These are phyloP conservation scores for Taiozyma onychis DNA, from an alignment of 1,139 yeast genomes.

Conservation along the genomic window DNA sequence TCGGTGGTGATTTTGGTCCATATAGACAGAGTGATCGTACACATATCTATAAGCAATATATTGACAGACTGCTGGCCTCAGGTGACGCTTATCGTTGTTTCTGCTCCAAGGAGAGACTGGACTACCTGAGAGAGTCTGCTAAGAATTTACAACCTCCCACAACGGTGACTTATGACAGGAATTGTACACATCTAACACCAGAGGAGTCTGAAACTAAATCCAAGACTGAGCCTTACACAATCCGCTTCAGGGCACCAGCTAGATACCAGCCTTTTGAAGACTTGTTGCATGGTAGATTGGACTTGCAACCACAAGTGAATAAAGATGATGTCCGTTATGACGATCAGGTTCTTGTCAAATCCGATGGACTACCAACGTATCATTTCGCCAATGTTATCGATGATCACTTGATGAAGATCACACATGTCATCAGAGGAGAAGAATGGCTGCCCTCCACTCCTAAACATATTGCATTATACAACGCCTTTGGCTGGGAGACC, in stretches of 20 bases:
- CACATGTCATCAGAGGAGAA: constrained; percentile 95
- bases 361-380: constrained; percentile 92
- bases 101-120: constrained; percentile 78
- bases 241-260: constrained; percentile 67
- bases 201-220: constrained; percentile 37
- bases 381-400: constrained; percentile 96
- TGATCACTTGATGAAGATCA: constrained; percentile 86
- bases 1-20: constrained; percentile 58
- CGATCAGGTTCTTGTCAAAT: constrained; percentile 82
- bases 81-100: constrained; percentile 84
- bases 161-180: constrained; percentile 85
- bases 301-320: constrained; percentile 78
- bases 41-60: constrained; percentile 55
- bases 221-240: constrained; percentile 35
- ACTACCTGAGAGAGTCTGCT: constrained; percentile 65
- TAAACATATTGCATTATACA: constrained; percentile 81
- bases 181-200: constrained; percentile 46
- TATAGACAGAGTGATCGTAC: constrained; percentile 81
- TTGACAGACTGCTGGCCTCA: constrained; percentile 46
- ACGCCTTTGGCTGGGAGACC: constrained; percentile 81
- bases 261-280: constrained; percentile 64
- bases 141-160: constrained; percentile 77
- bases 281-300: constrained; percentile 67
- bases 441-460: constrained; percentile 98
- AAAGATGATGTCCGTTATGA: constrained; percentile 69